Percentiles rank a stretch among this genome's conserved stretches.
Evolutionary conservation across 164 flowering plant genomes (phyloP).

Genomic region (Nymphaea colorata): DNA sequence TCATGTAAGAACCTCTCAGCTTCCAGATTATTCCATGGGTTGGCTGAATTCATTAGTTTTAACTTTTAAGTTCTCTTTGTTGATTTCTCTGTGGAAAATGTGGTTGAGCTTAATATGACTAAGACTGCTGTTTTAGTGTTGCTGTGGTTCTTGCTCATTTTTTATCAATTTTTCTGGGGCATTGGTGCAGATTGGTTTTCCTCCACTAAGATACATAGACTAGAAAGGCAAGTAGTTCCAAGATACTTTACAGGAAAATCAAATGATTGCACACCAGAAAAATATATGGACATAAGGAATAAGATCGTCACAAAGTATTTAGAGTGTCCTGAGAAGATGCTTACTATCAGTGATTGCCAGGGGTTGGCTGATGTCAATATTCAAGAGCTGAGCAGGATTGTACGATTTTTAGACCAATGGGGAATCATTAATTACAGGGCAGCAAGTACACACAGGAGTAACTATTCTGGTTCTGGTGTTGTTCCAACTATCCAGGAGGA

Average conservation of each 20-base stretch:
- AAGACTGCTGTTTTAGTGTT: no score
- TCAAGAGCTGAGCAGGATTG: slow-evolving; percentile 61
- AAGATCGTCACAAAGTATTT: slow-evolving; percentile 71
- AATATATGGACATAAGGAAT: slow-evolving; percentile 79
- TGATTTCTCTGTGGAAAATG: neutral
- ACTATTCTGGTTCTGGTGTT: slow-evolving; percentile 2
- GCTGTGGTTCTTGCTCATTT: neutral
- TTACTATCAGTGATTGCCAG: slow-evolving; percentile 45
- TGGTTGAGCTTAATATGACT: no score
- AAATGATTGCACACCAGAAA: slow-evolving; percentile 63
- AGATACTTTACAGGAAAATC: slow-evolving; percentile 90
- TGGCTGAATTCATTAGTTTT: neutral
- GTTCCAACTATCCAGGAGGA: slow-evolving; percentile 59
- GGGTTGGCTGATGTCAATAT: slow-evolving; percentile 25
- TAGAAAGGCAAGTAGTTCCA: slow-evolving; percentile 93
- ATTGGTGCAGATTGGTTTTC: slow-evolving; percentile 81
- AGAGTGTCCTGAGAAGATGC: slow-evolving; percentile 61
- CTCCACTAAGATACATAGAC: slow-evolving; percentile 56
- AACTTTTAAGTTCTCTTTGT: neutral
- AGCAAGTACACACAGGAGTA: slow-evolving; percentile 15
- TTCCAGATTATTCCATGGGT: neutral
- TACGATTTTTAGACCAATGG: slow-evolving; percentile 90
- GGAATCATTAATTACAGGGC: slow-evolving; percentile 86
- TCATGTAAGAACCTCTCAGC: neutral
- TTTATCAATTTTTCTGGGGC: neutral